Evolutionary conservation across 2,329 filamentous ascomycete genomes (phyloP).

Genomic region (Incumbomyces delicatus): DNA sequence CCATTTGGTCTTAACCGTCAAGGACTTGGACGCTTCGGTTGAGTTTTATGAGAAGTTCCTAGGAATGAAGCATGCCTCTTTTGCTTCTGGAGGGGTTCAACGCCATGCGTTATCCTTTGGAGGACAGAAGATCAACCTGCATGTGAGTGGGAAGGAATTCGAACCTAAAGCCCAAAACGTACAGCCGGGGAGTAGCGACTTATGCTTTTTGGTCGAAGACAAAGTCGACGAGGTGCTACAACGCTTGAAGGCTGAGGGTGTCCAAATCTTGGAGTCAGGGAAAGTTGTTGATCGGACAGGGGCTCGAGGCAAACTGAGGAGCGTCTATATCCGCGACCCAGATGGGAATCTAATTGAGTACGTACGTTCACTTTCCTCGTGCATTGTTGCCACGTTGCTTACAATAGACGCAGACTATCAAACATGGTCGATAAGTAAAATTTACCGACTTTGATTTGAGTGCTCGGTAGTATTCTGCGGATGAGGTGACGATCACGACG

Average conservation of each 20-base stretch:
- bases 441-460: no score
- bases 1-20: slow-evolving; percentile 52
- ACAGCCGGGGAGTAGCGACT: slow-evolving; percentile 47
- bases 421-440: slow-evolving; percentile 5
- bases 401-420: slow-evolving; percentile 6
- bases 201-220: slow-evolving; percentile 50
- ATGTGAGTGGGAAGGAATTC: slow-evolving; percentile 49
- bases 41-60: slow-evolving; percentile 47
- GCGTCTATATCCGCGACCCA: slow-evolving; percentile 52
- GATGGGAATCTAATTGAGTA: slow-evolving; percentile 56
- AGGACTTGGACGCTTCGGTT: slow-evolving; percentile 40
- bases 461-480: no score
- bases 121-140: slow-evolving; percentile 52
- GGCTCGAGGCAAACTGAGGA: slow-evolving; percentile 44
- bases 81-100: slow-evolving; percentile 34
- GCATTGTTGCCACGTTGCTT: background rate
- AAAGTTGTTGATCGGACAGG: slow-evolving; percentile 47
- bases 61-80: slow-evolving; percentile 48
- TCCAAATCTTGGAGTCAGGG: slow-evolving; percentile 42
- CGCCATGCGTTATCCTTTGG: slow-evolving; percentile 50
- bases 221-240: slow-evolving; percentile 39
- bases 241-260: slow-evolving; percentile 32
- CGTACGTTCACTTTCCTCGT: slow-evolving; percentile 22
- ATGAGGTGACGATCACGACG: no score
- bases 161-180: slow-evolving; percentile 48